phyloP scores from a whole-genome alignment of 805 yeast species.

The Metschnikowia anglica region DNA sequence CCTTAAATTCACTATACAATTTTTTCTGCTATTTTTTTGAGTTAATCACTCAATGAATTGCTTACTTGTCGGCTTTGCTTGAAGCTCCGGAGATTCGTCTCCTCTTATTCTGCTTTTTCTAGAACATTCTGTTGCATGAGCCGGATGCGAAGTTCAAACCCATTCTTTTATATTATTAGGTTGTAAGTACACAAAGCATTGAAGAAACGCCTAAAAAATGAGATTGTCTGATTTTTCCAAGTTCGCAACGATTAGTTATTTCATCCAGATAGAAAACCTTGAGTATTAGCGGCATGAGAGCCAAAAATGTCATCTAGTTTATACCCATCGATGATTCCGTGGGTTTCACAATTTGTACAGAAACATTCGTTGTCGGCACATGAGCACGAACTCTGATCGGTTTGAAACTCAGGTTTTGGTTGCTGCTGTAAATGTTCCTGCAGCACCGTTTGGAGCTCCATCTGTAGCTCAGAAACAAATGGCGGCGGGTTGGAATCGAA shows the following conservation, averaged over 20 bases:
- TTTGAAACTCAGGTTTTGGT: not conserved
- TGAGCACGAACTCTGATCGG: slow-evolving; percentile 13
- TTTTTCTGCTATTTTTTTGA: not conserved
- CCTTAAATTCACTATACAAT: no score
- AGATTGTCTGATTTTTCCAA: no score
- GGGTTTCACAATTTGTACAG: slow-evolving; percentile 45
- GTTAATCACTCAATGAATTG: not conserved
- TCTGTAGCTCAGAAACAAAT: slow-evolving; percentile 6
- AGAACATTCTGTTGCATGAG: slow-evolving; percentile 3
- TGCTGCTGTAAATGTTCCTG: slow-evolving; percentile 2
- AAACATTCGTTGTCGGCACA: slow-evolving; percentile 20
- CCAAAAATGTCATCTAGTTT: slow-evolving; percentile 39
- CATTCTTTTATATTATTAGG: not conserved
- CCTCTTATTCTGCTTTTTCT: not conserved
- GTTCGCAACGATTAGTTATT: not conserved
- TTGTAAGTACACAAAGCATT: no score
- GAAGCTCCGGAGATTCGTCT: not conserved
- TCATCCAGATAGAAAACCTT: slow-evolving; percentile 1
- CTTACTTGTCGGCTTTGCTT: no score
- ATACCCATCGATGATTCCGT: slow-evolving; percentile 44
- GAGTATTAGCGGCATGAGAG: not conserved
- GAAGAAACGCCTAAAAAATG: no score
- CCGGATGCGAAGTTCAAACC: not conserved
- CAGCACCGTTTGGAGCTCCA: slow-evolving; percentile 9
- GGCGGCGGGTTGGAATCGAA: slow-evolving; percentile 2